phyloP scores from a whole-genome alignment of 108 stramenopile genomes.

The Cyclotella baltica region DNA sequence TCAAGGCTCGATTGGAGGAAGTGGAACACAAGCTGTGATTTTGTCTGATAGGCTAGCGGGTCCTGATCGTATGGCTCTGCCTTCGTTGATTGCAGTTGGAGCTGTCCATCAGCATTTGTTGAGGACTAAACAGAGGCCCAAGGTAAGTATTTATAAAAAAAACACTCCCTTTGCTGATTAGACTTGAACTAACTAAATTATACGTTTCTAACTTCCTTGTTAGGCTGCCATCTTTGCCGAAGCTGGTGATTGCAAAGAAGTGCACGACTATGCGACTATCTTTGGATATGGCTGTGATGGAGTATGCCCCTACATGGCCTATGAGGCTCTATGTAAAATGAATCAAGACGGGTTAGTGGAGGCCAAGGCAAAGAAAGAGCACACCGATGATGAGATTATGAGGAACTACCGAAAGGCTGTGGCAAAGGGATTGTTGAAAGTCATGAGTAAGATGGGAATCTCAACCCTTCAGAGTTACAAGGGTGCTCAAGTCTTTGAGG shows the following conservation, averaged over 20 bases:
- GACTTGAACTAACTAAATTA: background rate
- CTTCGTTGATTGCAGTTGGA: conserved; percentile 94
- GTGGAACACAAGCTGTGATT: conserved; percentile 90
- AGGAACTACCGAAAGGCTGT: conserved; percentile 95
- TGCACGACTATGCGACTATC: conserved; percentile 92
- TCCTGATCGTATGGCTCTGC: conserved; percentile 91
- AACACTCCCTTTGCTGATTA: background rate
- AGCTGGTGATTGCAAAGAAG: conserved; percentile 97
- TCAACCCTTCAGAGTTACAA: conserved; percentile 96
- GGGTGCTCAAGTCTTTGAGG: conserved; percentile 97
- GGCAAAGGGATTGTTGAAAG: conserved; percentile 95
- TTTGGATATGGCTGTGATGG: conserved; percentile 97
- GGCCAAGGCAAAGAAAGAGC: conserved; percentile 85
- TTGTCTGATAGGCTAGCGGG: conserved; percentile 90
- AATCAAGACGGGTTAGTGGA: conserved; percentile 89
- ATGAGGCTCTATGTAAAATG: conserved; percentile 96
- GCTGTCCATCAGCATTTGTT: conserved; percentile 98
- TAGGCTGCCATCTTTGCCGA: conserved; percentile 94
- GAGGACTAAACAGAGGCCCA: conserved; percentile 92
- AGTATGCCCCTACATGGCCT: conserved; percentile 97
- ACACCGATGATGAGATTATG: conserved; percentile 89
- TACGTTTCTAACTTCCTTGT: background rate
- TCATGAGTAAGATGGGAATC: conserved; percentile 98
- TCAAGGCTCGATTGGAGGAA: conserved; percentile 75
- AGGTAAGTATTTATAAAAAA: conserved; percentile 34